Conservation (phyloP, 495 filamentous ascomycete species). For the Aspergillus wentii region DNA sequence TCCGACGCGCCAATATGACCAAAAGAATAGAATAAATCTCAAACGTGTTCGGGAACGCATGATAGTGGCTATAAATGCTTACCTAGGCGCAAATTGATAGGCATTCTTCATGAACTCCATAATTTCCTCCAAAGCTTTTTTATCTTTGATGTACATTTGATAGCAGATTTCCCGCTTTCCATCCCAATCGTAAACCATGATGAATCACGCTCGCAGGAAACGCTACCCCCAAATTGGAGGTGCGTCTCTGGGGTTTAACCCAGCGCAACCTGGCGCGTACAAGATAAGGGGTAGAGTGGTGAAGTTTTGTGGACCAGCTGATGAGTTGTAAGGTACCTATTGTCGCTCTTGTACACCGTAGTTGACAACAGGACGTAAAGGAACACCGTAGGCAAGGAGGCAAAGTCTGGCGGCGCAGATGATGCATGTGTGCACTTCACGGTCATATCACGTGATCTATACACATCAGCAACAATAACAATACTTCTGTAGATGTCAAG, state of each 20-base stretch:
- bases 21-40: too few species aligned
- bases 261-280: background rate
- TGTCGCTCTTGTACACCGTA: constrained; percentile 41
- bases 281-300: background rate
- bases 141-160: constrained; percentile 69
- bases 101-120: constrained; percentile 56
- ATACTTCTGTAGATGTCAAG: too few species aligned
- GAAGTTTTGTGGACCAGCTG: constrained; percentile 12
- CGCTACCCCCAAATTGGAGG: constrained; percentile 28
- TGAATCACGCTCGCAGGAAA: constrained; percentile 6
- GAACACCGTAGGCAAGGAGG: constrained; percentile 1
- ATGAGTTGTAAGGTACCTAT: constrained; percentile 25
- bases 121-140: constrained; percentile 62
- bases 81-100: constrained; percentile 65
- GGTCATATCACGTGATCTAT: constrained; percentile 13
- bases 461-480: too few species aligned
- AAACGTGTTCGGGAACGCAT: too few species aligned
- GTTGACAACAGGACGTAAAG: too few species aligned
- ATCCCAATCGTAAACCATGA: constrained; percentile 75
- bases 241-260: constrained; percentile 16
- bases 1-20: too few species aligned
- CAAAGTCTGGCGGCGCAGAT: constrained; percentile 14
- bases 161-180: constrained; percentile 63
- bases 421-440: constrained; percentile 19
- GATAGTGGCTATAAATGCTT: too few species aligned